Percentiles rank a stretch among this genome's conserved stretches.
Evolutionary conservation across 163 green algal species (phyloP).

Genomic region (Volvox carteri): DNA sequence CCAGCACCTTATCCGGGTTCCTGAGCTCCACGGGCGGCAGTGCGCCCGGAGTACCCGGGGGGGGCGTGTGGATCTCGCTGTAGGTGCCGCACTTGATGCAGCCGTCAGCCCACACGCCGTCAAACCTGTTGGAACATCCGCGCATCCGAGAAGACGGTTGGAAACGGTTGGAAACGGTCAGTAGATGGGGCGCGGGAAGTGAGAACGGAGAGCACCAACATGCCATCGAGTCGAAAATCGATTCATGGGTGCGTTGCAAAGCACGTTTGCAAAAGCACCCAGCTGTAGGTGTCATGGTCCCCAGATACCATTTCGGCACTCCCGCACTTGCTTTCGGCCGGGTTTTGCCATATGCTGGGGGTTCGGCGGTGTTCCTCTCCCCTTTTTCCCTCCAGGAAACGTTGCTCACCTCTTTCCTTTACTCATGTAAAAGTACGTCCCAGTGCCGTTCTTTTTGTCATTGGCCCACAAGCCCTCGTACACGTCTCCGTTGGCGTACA

Average conservation of each 20-base stretch:
- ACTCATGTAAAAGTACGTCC: slow-evolving; percentile 74
- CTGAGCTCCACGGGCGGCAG: slow-evolving; percentile 67
- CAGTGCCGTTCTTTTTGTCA: slow-evolving; percentile 80
- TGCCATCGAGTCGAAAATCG: too few species aligned
- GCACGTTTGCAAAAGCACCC: too few species aligned
- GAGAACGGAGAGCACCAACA: too few species aligned
- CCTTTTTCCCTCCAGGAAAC: not conserved
- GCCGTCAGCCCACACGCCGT: slow-evolving; percentile 65
- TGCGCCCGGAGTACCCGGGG: slow-evolving; percentile 63
- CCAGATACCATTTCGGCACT: too few species aligned
- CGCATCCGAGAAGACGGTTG: not conserved
- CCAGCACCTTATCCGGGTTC: slow-evolving; percentile 65
- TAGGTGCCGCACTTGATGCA: slow-evolving; percentile 68
- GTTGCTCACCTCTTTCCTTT: slow-evolving; percentile 64
- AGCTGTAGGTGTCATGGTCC: too few species aligned
- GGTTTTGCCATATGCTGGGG: too few species aligned
- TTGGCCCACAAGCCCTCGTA: slow-evolving; percentile 78
- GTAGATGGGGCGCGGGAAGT: too few species aligned
- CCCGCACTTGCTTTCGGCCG: too few species aligned
- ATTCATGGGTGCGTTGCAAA: too few species aligned
- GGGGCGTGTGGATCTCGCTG: slow-evolving; percentile 70
- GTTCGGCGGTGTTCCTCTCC: too few species aligned
- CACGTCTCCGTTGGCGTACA: slow-evolving; percentile 79
- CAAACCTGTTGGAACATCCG: slow-evolving; percentile 59
- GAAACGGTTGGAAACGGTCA: too few species aligned